A percentile compares a stretch with the other conserved stretches of the same genome.
Conservation (phyloP, 177 flowering plant species). For the Vitis hybrid region DNA sequence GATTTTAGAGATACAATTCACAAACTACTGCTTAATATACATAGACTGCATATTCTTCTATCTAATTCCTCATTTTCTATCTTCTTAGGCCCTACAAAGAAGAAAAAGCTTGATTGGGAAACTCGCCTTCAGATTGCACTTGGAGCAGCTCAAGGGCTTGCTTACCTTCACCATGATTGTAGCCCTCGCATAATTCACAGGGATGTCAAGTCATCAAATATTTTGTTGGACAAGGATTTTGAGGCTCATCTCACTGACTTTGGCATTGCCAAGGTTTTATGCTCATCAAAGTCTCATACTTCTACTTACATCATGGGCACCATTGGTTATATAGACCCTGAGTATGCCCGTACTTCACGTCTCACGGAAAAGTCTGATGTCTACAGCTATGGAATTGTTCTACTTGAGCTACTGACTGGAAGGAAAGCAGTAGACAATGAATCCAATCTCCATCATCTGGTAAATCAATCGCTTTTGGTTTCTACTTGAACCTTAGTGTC, state of each 20-base stretch:
- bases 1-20: too few relatives aligned
- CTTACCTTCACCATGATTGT: conserved; percentile 94
- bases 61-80: neutral
- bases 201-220: conserved; percentile 91
- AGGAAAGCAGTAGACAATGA: conserved; percentile 90
- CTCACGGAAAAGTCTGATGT: conserved; percentile 95
- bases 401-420: conserved; percentile 87
- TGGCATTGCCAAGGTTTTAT: conserved; percentile 86
- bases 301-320: conserved; percentile 91
- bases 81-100: conserved; percentile 59
- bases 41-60: too few relatives aligned
- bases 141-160: conserved; percentile 89
- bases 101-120: conserved; percentile 81
- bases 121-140: conserved; percentile 75
- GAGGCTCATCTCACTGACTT: conserved; percentile 94
- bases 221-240: conserved; percentile 75
- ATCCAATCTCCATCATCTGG: conserved; percentile 83
- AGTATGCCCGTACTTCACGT: conserved; percentile 89
- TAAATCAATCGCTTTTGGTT: conserved; percentile 19
- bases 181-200: conserved; percentile 88
- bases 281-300: conserved; percentile 68
- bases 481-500: neutral
- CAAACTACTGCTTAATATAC: too few relatives aligned
- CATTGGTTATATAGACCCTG: conserved; percentile 93
- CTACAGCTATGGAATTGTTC: conserved; percentile 86